phyloP scores from a whole-genome alignment of 352 stramenopile species.

The Elongisporangium prolatum region DNA sequence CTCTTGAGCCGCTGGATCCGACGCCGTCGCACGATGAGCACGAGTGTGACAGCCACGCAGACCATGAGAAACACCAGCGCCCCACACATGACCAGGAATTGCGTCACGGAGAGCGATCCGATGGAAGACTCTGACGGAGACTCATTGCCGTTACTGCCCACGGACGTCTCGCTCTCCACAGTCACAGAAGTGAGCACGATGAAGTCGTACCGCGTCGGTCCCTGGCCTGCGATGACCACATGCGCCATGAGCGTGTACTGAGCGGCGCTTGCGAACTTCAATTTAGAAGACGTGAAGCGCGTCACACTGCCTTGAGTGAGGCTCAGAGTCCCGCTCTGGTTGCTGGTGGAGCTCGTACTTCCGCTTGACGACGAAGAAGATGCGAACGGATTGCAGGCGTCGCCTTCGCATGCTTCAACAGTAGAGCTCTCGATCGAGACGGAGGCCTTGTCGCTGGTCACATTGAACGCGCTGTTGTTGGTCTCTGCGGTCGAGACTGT shows the following conservation, averaged over 20 bases:
- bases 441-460: neutral
- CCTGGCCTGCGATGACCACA: slow-evolving; percentile 18
- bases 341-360: slow-evolving; percentile 13
- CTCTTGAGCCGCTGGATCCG: slow-evolving; percentile 5
- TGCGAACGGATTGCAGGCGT: slow-evolving; percentile 18
- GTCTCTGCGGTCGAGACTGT: slow-evolving; percentile 20
- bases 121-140: neutral
- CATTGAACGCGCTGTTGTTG: slow-evolving; percentile 1
- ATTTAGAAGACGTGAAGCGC: slow-evolving; percentile 13
- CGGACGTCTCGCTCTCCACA: slow-evolving; percentile 1
- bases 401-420: slow-evolving; percentile 15
- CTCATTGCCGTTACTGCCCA: neutral
- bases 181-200: slow-evolving; percentile 15
- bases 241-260: slow-evolving; percentile 28
- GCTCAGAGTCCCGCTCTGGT: slow-evolving; percentile 18
- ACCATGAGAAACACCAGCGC: slow-evolving; percentile 19
- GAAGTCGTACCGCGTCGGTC: slow-evolving; percentile 27
- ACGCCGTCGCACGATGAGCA: slow-evolving; percentile 10
- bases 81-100: slow-evolving; percentile 18
- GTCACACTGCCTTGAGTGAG: slow-evolving; percentile 6
- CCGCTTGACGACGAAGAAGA: slow-evolving; percentile 5
- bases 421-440: slow-evolving; percentile 10
- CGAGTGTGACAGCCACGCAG: slow-evolving; percentile 11
- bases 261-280: slow-evolving; percentile 18
- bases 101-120: slow-evolving; percentile 12